Evolutionary conservation across 441 rosid genomes (phyloP).

Genomic region (Erodium texanum): DNA sequence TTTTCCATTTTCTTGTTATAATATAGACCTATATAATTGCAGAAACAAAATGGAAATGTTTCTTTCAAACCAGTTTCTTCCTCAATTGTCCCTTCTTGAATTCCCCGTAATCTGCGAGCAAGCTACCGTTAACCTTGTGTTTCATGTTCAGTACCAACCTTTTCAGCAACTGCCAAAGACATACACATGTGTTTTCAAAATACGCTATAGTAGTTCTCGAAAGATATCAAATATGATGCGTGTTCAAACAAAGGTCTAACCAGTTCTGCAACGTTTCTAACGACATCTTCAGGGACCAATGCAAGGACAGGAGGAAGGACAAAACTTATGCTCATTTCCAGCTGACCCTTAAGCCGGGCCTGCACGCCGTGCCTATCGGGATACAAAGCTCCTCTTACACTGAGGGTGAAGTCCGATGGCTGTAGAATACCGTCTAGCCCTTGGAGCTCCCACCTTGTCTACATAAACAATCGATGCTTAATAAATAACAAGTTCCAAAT

Average conservation of each 20-base stretch:
- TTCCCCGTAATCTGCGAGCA: constrained; percentile 66
- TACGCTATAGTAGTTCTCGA: too few species aligned
- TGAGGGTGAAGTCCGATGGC: constrained; percentile 60
- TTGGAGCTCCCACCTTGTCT: constrained; percentile 77
- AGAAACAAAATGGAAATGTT: too few species aligned
- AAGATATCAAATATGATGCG: not conserved
- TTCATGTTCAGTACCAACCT: constrained; percentile 71
- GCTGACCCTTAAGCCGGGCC: constrained; percentile 63
- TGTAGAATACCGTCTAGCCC: constrained; percentile 51
- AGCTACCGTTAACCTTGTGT: constrained; percentile 63
- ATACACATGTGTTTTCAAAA: not conserved
- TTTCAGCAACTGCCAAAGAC: constrained; percentile 42
- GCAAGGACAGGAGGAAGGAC: constrained; percentile 67
- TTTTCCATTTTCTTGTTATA: too few species aligned
- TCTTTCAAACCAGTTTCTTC: constrained; percentile 15
- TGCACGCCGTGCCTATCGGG: constrained; percentile 42
- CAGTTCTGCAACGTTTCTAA: constrained; percentile 46
- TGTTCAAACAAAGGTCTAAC: constrained; percentile 28
- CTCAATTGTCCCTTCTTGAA: constrained; percentile 42
- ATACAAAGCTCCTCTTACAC: constrained; percentile 64
- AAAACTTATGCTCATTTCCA: constrained; percentile 66
- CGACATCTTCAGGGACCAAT: constrained; percentile 59
- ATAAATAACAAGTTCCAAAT: not conserved
- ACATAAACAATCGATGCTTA: constrained; percentile 18
- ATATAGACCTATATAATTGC: too few species aligned